Percentiles rank a stretch among this genome's conserved stretches.
These are phyloP conservation scores for Dactylellina parvicollis DNA, from an alignment of 2,329 filamentous ascomycete genomes.

Conservation along the genomic window DNA sequence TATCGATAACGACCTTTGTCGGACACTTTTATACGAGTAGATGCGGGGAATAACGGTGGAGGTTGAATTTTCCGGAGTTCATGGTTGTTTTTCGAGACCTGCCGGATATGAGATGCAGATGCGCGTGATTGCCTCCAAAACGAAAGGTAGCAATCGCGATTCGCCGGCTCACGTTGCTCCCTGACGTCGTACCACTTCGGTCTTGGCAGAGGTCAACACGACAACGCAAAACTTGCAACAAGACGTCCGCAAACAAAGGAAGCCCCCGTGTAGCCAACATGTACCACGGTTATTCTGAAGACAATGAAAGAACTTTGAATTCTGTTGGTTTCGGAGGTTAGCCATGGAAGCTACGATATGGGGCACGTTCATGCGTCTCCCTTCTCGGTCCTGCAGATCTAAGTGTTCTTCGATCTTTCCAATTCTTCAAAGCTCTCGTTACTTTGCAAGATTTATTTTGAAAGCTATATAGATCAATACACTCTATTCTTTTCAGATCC, in stretches of 20 bases:
- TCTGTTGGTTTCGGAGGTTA: neutral
- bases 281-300: neutral
- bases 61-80: too few relatives aligned
- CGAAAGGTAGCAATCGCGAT: constrained; percentile 15
- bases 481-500: too few relatives aligned
- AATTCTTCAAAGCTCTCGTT: too few relatives aligned
- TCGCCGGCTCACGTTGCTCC: neutral
- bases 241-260: neutral
- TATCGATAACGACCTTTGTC: too few relatives aligned
- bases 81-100: neutral
- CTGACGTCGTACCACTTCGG: neutral
- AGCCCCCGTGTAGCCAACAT: neutral
- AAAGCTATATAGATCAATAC: too few relatives aligned
- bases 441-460: too few relatives aligned
- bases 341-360: neutral
- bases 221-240: constrained; percentile 32
- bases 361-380: too few relatives aligned
- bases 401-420: too few relatives aligned
- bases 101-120: constrained; percentile 4
- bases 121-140: constrained; percentile 20
- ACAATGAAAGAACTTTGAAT: constrained; percentile 1
- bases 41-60: too few relatives aligned
- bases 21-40: too few relatives aligned
- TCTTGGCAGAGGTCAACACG: constrained; percentile 1
- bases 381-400: too few relatives aligned